Evolutionary conservation across 176 grass and related monocot genomes (phyloP), one percentile per base, ranked within the genome.

Genomic region (Raddia guianensis): DNA sequence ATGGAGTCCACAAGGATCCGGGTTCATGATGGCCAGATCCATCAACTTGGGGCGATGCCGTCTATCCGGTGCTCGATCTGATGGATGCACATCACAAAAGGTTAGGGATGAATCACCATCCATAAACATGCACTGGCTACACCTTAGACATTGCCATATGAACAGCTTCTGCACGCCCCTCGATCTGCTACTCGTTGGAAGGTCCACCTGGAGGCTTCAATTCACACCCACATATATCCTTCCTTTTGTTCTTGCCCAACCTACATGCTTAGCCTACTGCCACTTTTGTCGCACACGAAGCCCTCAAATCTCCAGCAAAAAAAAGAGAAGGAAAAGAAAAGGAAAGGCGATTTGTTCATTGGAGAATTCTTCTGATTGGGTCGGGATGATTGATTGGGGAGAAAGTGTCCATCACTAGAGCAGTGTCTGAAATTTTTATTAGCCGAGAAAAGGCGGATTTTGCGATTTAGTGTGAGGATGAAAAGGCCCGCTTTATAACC

Each of bases 91-190:
- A 19, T 70, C 72, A 63, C 13, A 4, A 20, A 82, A 87, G 71
- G 56, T 4, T 14, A 54, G 49, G 13, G 73, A 44, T 78, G 86
- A 78, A 83, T 87, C 74, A 87, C 58, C 74, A 78, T 64, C 74
- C 86, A 78, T 50, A 48, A 15, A 44, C 37, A 40, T 40, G 4
- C 2, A 40, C 37, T 40, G 37, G 37, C 37, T 35, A 10, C 59
- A 64, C 18, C 62, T 42, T 47, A 20, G 55, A 12, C 47, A 12
- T 6, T 21, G 12, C 42, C 42, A 56, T n/a, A 40, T 40, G 37
- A 40, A 40, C 37, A 40, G 37, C 4, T 40, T 2, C 37, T 40
- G 2, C 37, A 40, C 4, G 37, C 37, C 37, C 37, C 37, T 40
- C 37, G 2, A 40, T 27, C 27, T 27, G 27, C 3, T 40, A 40